phyloP scores from a whole-genome alignment of 495 filamentous ascomycete species.

The Lasiosphaeriaceae sp. region DNA sequence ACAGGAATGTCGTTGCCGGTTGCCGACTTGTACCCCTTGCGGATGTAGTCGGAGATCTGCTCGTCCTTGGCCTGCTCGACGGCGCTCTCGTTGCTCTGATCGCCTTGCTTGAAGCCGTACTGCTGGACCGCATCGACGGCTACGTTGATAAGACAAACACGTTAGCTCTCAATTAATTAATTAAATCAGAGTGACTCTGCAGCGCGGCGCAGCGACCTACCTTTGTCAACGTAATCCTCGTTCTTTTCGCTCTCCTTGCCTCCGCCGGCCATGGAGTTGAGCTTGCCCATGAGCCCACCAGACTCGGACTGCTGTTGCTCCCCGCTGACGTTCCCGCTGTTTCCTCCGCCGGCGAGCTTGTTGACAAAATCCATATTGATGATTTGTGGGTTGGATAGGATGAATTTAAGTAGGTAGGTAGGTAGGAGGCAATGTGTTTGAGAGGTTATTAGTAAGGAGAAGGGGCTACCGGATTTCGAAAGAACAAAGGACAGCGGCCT shows the following conservation, averaged over 20 bases:
- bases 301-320: constrained; percentile 11
- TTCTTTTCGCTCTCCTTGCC: constrained; percentile 65
- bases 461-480: too few species aligned
- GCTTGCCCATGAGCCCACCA: constrained; percentile 47
- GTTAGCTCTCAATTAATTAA: not conserved
- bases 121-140: constrained; percentile 67
- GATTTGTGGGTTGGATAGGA: not conserved
- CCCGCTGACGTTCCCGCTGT: constrained; percentile 15
- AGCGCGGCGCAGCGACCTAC: constrained; percentile 24
- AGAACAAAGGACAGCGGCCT: too few species aligned
- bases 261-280: constrained; percentile 60
- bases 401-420: too few species aligned
- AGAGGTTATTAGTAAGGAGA: too few species aligned
- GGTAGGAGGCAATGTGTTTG: too few species aligned
- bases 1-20: constrained; percentile 61
- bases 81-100: constrained; percentile 67
- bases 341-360: constrained; percentile 25
- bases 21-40: constrained; percentile 55
- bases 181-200: not conserved
- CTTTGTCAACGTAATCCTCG: constrained; percentile 64
- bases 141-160: constrained; percentile 23
- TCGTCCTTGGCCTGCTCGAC: constrained; percentile 74
- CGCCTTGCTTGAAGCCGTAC: constrained; percentile 56
- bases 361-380: constrained; percentile 38
- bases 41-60: constrained; percentile 60